Evolutionary conservation across 2,329 filamentous ascomycete genomes (phyloP), one percentile per base, ranked within the genome.

Genomic region (Penicillium corylophilum): DNA sequence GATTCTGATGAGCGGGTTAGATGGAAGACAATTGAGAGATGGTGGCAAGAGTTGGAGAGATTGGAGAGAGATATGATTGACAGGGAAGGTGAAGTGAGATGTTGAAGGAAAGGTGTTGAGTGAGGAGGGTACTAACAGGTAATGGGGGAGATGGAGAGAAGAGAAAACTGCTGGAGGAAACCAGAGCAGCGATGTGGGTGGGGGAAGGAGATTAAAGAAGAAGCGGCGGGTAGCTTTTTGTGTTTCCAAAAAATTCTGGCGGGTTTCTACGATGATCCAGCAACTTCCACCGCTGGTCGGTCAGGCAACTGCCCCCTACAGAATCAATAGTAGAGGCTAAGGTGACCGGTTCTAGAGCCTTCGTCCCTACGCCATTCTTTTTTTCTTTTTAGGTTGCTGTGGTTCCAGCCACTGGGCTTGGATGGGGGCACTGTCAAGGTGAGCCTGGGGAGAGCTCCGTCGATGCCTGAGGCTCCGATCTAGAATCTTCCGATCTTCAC

Each of bases 231-330:
- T 44, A 46, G 51, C 54, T 51, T 62, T 63, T 67, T 68, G 67
- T 64, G 62, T 64, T 63, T 60, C 59, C 57, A 60, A 63, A 67
- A 65, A 61, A 61, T 64, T 64, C 60, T 59, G 53, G 62, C 55
- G 61, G 57, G 64, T 59, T 72, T 72, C 69, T 65, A 72, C 68
- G 66, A 54, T 53, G 61, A 69, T 72, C 69, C 69, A 72, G 67
- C 64, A 62, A 67, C 66, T 71, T 72, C 69, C 68, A 71, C 63
- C 56, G 41, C 48, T 33, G 51, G 57, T 57, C 56, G 54, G 48
- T 56, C 54, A 56, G 58, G 59, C 61, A 63, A 61, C 61, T 49
- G 45, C 50, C 42, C 24, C 18, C 33, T 33, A 20, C 15, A 31
- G 18, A 13, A 20, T 23, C 28, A 8, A 48, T 20, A 23, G 4